phyloP scores from a whole-genome alignment of 2,329 filamentous ascomycete species.

The Penicillium digitatum region DNA sequence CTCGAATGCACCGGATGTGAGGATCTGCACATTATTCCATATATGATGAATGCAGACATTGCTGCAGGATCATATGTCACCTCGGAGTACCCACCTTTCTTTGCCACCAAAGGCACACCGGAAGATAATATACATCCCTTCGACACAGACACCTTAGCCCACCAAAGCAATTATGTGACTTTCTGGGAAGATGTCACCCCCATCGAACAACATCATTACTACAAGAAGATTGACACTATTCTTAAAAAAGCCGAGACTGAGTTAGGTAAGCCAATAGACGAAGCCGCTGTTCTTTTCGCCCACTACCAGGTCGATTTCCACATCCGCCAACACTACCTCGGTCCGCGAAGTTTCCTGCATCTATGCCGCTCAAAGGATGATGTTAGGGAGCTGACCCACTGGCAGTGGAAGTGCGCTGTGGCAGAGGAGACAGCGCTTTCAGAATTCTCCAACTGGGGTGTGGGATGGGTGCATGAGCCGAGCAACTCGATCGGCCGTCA shows the following conservation, averaged over 20 bases:
- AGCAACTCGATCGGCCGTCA: slow-evolving; percentile 3
- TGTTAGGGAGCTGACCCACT: slow-evolving; percentile 24
- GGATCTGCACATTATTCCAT: slow-evolving; percentile 11
- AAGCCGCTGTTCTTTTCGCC: slow-evolving; percentile 21
- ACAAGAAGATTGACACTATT: slow-evolving; percentile 14
- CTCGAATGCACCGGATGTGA: slow-evolving; percentile 25
- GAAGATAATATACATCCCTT: slow-evolving; percentile 15
- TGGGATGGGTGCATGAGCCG: slow-evolving; percentile 1
- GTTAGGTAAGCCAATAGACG: slow-evolving; percentile 3
- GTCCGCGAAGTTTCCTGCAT: slow-evolving; percentile 20
- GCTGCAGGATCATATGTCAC: slow-evolving; percentile 15
- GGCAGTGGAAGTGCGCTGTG: slow-evolving; percentile 22
- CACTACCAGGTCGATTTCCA: slow-evolving; percentile 34
- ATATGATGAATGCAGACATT: slow-evolving; percentile 19
- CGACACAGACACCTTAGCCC: background rate
- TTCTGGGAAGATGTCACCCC: slow-evolving; percentile 16
- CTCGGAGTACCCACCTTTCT: slow-evolving; percentile 21
- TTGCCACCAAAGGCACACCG: slow-evolving; percentile 3
- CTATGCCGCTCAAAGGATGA: slow-evolving; percentile 32
- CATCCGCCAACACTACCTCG: slow-evolving; percentile 31
- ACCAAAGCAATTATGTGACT: background rate
- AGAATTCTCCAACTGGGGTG: background rate
- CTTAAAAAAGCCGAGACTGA: slow-evolving; percentile 4
- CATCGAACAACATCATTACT: slow-evolving; percentile 17
- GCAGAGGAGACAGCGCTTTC: background rate